These are phyloP conservation scores for Xylaria hypoxylon DNA, from an alignment of 2,329 filamentous ascomycete genomes.

Conservation along the genomic window DNA sequence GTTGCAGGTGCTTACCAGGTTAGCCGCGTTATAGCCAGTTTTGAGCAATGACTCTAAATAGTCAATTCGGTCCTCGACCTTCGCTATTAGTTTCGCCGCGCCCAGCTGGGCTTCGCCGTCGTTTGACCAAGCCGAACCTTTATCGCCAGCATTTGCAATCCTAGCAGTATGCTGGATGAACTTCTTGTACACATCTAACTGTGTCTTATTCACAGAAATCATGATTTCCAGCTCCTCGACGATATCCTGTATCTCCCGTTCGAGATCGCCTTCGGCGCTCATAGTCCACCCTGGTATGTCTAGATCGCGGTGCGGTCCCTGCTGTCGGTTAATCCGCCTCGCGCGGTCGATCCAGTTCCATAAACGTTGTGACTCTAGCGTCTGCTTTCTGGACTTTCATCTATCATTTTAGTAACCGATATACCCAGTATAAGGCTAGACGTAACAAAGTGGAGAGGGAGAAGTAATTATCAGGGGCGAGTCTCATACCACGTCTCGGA, in stretches of 20 bases:
- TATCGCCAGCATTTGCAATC: not conserved
- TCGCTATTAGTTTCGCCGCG: constrained; percentile 5
- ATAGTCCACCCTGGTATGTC: constrained; percentile 20
- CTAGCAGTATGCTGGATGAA: constrained; percentile 30
- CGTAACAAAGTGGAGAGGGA: not conserved
- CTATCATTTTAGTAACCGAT: constrained; percentile 34
- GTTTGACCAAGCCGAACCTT: too few relatives aligned
- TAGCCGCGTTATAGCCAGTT: not conserved
- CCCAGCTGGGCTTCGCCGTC: not conserved
- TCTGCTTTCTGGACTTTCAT: constrained; percentile 21
- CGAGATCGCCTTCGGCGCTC: constrained; percentile 46
- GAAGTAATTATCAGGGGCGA: not conserved
- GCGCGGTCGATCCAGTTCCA: constrained; percentile 27
- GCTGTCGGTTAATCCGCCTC: constrained; percentile 20
- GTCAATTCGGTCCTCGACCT: constrained; percentile 24
- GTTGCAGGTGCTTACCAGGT: not conserved
- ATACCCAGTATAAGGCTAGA: not conserved
- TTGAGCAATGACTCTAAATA: constrained; percentile 26
- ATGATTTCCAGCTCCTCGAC: constrained; percentile 52
- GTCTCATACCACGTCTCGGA: constrained; percentile 45
- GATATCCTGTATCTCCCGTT: constrained; percentile 51
- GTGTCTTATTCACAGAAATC: constrained; percentile 47
- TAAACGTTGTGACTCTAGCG: constrained; percentile 9
- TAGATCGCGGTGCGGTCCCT: not conserved
- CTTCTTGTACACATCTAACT: constrained; percentile 32